phyloP scores from a whole-genome alignment of 2,329 filamentous ascomycete species.

The Acrodontium crateriforme region DNA sequence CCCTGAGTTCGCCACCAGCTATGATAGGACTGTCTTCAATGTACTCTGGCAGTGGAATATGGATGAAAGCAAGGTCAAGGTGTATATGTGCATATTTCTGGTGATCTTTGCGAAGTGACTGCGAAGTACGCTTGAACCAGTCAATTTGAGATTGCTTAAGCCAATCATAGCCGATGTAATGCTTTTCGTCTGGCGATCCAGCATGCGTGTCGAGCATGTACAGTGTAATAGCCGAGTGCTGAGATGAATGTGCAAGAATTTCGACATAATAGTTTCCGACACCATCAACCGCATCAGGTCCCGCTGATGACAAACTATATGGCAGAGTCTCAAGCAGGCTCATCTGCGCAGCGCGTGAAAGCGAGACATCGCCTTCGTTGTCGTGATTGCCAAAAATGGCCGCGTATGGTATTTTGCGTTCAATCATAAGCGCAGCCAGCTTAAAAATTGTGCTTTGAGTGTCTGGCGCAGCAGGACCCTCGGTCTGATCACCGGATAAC shows the following conservation, averaged over 20 bases:
- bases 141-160: constrained; percentile 85
- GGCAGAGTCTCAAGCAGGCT: constrained; percentile 71
- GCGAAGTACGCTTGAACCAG: constrained; percentile 77
- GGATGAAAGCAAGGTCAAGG: constrained; percentile 92
- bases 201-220: constrained; percentile 90
- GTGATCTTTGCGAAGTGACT: constrained; percentile 50
- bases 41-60: constrained; percentile 92
- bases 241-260: constrained; percentile 62
- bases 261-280: constrained; percentile 94
- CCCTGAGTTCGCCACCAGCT: constrained; percentile 59
- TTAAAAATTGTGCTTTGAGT: constrained; percentile 91
- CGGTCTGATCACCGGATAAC: constrained; percentile 86
- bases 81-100: constrained; percentile 83
- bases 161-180: constrained; percentile 94
- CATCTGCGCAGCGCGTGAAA: constrained; percentile 71
- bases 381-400: constrained; percentile 97
- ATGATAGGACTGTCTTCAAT: constrained; percentile 42
- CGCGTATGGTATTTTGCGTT: constrained; percentile 81
- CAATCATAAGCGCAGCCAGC: constrained; percentile 68
- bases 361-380: constrained; percentile 52
- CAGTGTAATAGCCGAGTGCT: constrained; percentile 84
- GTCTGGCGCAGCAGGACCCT: constrained; percentile 84
- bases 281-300: constrained; percentile 71
- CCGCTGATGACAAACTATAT: constrained; percentile 74
- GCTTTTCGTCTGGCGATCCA: constrained; percentile 78